Conservation (phyloP, 192 early-diverging fungal species). For the Ambispora gerdemannii region DNA sequence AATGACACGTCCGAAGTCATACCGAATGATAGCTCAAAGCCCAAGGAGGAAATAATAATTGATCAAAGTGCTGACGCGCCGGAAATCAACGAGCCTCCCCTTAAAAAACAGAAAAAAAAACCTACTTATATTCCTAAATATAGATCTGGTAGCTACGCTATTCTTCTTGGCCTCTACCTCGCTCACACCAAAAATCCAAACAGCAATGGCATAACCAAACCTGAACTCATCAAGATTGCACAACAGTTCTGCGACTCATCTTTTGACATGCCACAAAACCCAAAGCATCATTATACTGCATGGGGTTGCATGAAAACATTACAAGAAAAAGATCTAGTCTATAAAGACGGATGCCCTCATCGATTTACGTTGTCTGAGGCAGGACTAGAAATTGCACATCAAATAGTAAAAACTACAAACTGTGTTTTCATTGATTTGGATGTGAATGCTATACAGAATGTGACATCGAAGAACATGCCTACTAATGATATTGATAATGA, state of each 20-base stretch:
- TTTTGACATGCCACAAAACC: slow-evolving; percentile 49
- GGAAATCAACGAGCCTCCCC: too few species aligned
- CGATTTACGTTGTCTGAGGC: slow-evolving; percentile 70
- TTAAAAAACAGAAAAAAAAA: slow-evolving; percentile 8
- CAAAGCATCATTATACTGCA: slow-evolving; percentile 60
- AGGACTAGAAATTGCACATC: slow-evolving; percentile 59
- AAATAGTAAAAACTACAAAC: slow-evolving; percentile 41
- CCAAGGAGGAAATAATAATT: neutral
- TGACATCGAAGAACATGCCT: neutral
- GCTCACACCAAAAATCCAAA: slow-evolving; percentile 25
- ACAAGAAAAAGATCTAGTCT: slow-evolving; percentile 63
- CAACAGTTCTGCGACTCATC: slow-evolving; percentile 68
- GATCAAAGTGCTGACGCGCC: neutral
- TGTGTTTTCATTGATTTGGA: slow-evolving; percentile 29
- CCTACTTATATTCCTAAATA: slow-evolving; percentile 69
- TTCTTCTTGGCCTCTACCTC: slow-evolving; percentile 65
- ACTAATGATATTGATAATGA: neutral
- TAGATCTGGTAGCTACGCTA: slow-evolving; percentile 77
- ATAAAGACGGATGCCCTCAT: slow-evolving; percentile 56
- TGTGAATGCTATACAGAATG: neutral
- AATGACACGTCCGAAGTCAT: too few species aligned
- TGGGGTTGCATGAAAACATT: slow-evolving; percentile 79
- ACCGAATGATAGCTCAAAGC: too few species aligned
- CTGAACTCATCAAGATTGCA: slow-evolving; percentile 61
- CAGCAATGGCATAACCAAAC: slow-evolving; percentile 51